phyloP scores from a whole-genome alignment of 805 yeast species.

The Blastobotrys robertii region DNA sequence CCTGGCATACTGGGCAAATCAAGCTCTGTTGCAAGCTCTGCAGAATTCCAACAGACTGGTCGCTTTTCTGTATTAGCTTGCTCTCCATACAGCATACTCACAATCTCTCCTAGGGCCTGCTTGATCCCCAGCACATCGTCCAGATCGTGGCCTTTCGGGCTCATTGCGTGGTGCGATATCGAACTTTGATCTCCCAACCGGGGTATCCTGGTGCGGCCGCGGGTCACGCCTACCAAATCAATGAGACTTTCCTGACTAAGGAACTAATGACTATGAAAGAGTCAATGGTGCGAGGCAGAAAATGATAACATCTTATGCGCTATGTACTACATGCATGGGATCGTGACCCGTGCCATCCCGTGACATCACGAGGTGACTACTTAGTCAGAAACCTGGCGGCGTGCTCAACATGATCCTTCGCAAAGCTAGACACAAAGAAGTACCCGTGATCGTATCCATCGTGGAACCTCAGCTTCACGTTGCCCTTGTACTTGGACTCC shows the following conservation, averaged over 20 bases:
- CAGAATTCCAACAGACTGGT: neutral
- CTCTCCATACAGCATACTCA: neutral
- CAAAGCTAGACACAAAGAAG: constrained; percentile 72
- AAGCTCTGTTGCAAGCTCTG: constrained; percentile 13
- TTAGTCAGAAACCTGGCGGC: constrained; percentile 75
- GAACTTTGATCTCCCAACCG: neutral
- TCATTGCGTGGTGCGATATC: neutral
- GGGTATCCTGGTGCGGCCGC: too few relatives aligned
- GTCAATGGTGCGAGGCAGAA: too few relatives aligned
- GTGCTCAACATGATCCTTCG: constrained; percentile 72
- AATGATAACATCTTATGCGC: too few relatives aligned
- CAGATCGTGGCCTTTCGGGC: neutral
- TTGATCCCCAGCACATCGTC: constrained; percentile 2
- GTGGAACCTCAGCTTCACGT: constrained; percentile 49
- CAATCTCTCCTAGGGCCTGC: neutral
- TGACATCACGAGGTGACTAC: neutral
- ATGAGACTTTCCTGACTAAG: too few relatives aligned
- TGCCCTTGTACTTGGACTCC: constrained; percentile 50
- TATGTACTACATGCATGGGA: neutral
- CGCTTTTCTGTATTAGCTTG: neutral
- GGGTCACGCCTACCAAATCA: too few relatives aligned
- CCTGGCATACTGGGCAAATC: constrained; percentile 50
- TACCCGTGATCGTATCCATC: constrained; percentile 90
- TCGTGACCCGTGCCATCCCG: neutral
- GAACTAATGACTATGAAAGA: too few relatives aligned